Percentiles rank a stretch among this genome's conserved stretches.
phyloP scores from a whole-genome alignment of 2,329 filamentous ascomycete genomes.

The Teratosphaeria nubilosa region DNA sequence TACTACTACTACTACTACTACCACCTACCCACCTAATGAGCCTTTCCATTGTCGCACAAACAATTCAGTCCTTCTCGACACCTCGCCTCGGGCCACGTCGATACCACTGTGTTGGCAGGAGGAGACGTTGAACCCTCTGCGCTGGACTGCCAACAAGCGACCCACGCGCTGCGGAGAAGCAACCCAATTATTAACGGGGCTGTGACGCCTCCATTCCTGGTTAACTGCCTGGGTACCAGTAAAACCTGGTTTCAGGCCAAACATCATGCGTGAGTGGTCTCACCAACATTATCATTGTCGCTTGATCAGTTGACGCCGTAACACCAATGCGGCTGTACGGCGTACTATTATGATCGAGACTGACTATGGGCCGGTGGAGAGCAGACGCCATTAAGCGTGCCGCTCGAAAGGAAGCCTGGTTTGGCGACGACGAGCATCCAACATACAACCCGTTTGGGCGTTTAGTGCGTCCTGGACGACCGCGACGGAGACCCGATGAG shows the following conservation, averaged over 20 bases:
- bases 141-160: not conserved
- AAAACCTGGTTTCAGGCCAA: not conserved
- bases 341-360: not conserved
- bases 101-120: not conserved
- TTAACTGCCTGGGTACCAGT: not conserved
- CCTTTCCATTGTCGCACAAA: not conserved
- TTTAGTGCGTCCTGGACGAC: constrained; percentile 5
- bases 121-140: not conserved
- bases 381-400: constrained; percentile 18
- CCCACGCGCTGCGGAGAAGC: not conserved
- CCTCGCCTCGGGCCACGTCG: not conserved
- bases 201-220: not conserved
- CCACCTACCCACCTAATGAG: not conserved
- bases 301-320: not conserved
- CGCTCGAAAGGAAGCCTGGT: constrained; percentile 22
- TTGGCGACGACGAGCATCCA: constrained; percentile 11
- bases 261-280: not conserved
- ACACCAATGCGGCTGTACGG: not conserved
- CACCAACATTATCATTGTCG: not conserved
- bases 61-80: not conserved
- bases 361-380: constrained; percentile 2
- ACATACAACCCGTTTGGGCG: constrained; percentile 21
- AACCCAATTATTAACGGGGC: not conserved
- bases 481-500: constrained; percentile 9
- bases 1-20: too few species aligned